Conservation (phyloP, 345 rosid species). For the Isatis tinctoria region DNA sequence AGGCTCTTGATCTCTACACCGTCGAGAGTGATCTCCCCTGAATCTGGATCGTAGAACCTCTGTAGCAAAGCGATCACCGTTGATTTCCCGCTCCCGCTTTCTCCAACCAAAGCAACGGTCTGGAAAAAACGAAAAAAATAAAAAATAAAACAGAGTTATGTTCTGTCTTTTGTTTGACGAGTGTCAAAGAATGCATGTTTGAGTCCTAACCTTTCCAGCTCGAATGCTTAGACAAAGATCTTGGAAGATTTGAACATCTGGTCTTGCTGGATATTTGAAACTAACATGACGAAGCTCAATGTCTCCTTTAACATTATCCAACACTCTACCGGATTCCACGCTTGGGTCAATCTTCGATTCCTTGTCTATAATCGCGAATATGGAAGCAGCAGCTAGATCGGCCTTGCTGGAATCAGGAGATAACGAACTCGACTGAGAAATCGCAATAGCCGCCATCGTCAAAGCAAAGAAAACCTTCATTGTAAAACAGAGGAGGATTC, state of each 20-base stretch:
- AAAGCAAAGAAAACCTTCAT: conserved; percentile 74
- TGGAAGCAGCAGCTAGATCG: conserved; percentile 58
- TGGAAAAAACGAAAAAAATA: conserved; percentile 21
- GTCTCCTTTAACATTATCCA: conserved; percentile 59
- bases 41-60: conserved; percentile 75
- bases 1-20: conserved; percentile 59
- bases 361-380: conserved; percentile 63
- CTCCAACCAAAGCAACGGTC: conserved; percentile 88
- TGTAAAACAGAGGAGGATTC: background rate
- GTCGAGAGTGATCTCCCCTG: conserved; percentile 67
- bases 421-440: conserved; percentile 67
- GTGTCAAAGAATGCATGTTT: background rate
- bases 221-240: conserved; percentile 61
- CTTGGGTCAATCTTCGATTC: conserved; percentile 68
- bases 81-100: conserved; percentile 89
- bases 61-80: conserved; percentile 71
- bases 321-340: conserved; percentile 55
- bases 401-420: conserved; percentile 64
- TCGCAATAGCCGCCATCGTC: conserved; percentile 57
- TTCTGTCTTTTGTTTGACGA: background rate
- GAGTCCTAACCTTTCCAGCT: conserved; percentile 58
- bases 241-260: conserved; percentile 61
- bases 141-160: background rate
- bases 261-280: conserved; percentile 80
- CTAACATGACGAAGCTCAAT: conserved; percentile 63